A percentile compares a stretch with the other conserved stretches of the same genome.
These are phyloP conservation scores for Lathyrus aphaca DNA, from an alignment of 306 rosid species.

Conservation along the genomic window DNA sequence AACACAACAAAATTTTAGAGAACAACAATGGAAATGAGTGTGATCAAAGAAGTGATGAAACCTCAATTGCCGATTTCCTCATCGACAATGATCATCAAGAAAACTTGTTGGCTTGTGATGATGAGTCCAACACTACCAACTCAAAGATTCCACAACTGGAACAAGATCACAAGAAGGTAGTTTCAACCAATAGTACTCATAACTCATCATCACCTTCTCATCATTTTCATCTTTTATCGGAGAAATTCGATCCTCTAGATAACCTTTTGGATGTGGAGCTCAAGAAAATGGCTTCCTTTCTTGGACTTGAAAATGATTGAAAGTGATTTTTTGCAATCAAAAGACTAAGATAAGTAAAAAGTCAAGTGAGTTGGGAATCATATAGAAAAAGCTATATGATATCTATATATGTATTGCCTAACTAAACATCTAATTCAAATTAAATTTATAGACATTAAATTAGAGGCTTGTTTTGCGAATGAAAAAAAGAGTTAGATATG, in stretches of 20 bases:
- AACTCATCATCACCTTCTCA: slow-evolving; percentile 36
- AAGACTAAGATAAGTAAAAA: slow-evolving; percentile 15
- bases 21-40: slow-evolving; percentile 5
- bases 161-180: slow-evolving; percentile 25
- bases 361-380: slow-evolving; percentile 1
- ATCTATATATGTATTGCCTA: not conserved
- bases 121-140: slow-evolving; percentile 31
- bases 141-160: slow-evolving; percentile 30
- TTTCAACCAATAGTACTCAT: slow-evolving; percentile 35
- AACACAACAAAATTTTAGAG: slow-evolving; percentile 7
- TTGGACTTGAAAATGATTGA: slow-evolving; percentile 46
- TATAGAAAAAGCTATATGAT: not conserved
- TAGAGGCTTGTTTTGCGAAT: too few relatives aligned
- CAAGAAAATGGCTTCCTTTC: slow-evolving; percentile 47
- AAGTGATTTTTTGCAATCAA: slow-evolving; percentile 16
- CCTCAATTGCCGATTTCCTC: slow-evolving; percentile 39
- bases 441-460: too few relatives aligned
- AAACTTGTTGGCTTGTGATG: slow-evolving; percentile 5
- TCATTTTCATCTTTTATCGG: slow-evolving; percentile 26
- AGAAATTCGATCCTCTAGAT: slow-evolving; percentile 41
- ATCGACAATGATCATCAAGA: slow-evolving; percentile 38
- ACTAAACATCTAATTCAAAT: not conserved
- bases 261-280: slow-evolving; percentile 47
- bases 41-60: slow-evolving; percentile 32
- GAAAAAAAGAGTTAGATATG: too few relatives aligned